Percentiles rank a stretch among this genome's conserved stretches.
These are phyloP conservation scores for Penicillium desertorum DNA, from an alignment of 495 filamentous ascomycete species.

Conservation along the genomic window DNA sequence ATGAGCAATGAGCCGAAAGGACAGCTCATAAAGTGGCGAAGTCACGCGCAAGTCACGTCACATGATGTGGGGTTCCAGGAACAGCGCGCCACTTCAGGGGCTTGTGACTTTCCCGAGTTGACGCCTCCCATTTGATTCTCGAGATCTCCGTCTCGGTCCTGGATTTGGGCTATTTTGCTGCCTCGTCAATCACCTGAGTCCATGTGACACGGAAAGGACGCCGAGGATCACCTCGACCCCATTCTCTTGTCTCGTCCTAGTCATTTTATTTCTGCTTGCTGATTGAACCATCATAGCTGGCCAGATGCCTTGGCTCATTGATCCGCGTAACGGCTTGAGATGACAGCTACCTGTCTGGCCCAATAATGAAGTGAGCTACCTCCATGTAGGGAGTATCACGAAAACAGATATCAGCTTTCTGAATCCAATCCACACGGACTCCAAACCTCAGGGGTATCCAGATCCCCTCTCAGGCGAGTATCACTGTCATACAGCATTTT, in stretches of 20 bases:
- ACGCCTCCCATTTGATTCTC: background rate
- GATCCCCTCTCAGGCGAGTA: background rate
- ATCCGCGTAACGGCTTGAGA: background rate
- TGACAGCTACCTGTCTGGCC: conserved; percentile 17
- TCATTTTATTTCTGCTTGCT: background rate
- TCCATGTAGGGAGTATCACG: background rate
- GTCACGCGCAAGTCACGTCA: conserved; percentile 26
- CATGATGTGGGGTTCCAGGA: conserved; percentile 24
- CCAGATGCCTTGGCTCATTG: background rate
- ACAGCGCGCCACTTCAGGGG: conserved; percentile 20
- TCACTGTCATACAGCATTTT: conserved; percentile 8
- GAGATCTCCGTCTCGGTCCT: background rate
- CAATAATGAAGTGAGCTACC: conserved; percentile 16
- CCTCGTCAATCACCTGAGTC: conserved; percentile 2
- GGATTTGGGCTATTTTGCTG: background rate
- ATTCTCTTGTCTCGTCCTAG: background rate
- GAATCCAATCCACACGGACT: conserved; percentile 6
- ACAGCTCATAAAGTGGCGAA: conserved; percentile 22
- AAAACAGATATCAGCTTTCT: conserved; percentile 9
- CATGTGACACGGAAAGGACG: conserved; percentile 5
- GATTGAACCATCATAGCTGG: background rate
- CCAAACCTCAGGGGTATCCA: conserved; percentile 2
- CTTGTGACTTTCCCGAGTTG: conserved; percentile 20
- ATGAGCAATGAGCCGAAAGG: conserved; percentile 1
- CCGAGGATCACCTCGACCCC: background rate